A percentile compares a stretch with the other conserved stretches of the same genome.
phyloP scores from a whole-genome alignment of 768 basidiomycete genomes.

The Suillus sp. region DNA sequence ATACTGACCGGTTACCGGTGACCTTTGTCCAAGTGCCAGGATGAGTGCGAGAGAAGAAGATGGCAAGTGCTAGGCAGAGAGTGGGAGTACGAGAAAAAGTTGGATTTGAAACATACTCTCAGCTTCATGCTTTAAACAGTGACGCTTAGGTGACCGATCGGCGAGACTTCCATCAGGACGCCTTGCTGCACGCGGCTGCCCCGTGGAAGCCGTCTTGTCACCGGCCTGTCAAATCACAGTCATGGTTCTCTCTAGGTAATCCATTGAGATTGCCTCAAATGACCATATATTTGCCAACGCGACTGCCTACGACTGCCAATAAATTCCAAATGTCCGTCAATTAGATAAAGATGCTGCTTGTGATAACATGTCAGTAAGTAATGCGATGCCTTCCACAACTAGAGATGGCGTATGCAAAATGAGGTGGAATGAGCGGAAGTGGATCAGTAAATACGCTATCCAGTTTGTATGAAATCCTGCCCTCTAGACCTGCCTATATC shows the following conservation, averaged over 20 bases:
- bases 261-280: constrained; percentile 28
- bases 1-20: not conserved
- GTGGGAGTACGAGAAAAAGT: constrained; percentile 6
- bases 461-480: constrained; percentile 24
- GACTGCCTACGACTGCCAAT: constrained; percentile 18
- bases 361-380: constrained; percentile 24
- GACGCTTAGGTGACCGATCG: constrained; percentile 17
- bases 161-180: constrained; percentile 28
- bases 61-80: not conserved
- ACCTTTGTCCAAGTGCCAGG: not conserved
- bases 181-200: constrained; percentile 33
- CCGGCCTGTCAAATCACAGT: constrained; percentile 14
- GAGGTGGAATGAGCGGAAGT: constrained; percentile 16
- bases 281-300: constrained; percentile 20
- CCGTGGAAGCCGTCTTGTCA: constrained; percentile 27
- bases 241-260: constrained; percentile 20
- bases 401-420: constrained; percentile 17
- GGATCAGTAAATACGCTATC: constrained; percentile 22
- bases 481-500: constrained; percentile 20
- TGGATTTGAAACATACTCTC: constrained; percentile 9
- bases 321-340: constrained; percentile 37
- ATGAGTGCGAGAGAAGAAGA: not conserved
- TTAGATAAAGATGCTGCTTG: constrained; percentile 35
- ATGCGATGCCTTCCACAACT: constrained; percentile 27
- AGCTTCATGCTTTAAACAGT: constrained; percentile 9